phyloP scores from a whole-genome alignment of 257 asterid genomes.

The Leptodermis oblonga region DNA sequence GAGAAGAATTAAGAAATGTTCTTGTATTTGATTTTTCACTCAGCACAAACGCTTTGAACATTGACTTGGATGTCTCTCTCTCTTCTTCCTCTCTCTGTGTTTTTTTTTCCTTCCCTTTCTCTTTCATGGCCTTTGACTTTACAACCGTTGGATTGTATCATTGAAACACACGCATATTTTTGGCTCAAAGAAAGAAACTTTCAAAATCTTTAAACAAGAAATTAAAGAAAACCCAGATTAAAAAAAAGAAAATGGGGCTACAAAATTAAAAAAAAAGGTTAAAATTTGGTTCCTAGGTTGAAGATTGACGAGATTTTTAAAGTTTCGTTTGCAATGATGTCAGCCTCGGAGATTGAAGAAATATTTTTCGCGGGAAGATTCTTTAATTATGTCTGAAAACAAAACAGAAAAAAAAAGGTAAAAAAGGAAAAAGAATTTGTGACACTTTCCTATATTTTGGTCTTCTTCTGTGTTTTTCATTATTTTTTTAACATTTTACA shows the following conservation, averaged over 20 bases:
- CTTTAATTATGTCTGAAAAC: background rate
- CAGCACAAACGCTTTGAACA: constrained; percentile 61
- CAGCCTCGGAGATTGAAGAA: background rate
- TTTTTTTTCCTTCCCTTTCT: background rate
- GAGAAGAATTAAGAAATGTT: constrained; percentile 23
- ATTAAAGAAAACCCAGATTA: background rate
- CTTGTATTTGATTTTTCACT: constrained; percentile 39
- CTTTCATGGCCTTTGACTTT: constrained; percentile 23
- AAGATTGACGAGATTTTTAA: background rate
- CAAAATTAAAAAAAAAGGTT: background rate
- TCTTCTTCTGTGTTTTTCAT: background rate
- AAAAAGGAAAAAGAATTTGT: background rate
- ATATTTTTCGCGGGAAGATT: constrained; percentile 6
- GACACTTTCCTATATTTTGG: background rate
- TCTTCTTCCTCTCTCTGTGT: constrained; percentile 1
- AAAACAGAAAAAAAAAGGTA: background rate
- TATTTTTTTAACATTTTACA: background rate
- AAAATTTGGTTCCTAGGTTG: background rate
- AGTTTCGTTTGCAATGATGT: constrained; percentile 1
- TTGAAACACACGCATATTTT: constrained; percentile 5
- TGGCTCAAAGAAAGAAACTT: constrained; percentile 25
- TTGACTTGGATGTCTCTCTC: constrained; percentile 59
- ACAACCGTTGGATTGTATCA: constrained; percentile 9
- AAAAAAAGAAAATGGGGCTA: background rate
- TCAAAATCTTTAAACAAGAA: constrained; percentile 5